Evolutionary conservation across 306 rosid species (phyloP).

Genomic region (Ochetophila trinervis): DNA sequence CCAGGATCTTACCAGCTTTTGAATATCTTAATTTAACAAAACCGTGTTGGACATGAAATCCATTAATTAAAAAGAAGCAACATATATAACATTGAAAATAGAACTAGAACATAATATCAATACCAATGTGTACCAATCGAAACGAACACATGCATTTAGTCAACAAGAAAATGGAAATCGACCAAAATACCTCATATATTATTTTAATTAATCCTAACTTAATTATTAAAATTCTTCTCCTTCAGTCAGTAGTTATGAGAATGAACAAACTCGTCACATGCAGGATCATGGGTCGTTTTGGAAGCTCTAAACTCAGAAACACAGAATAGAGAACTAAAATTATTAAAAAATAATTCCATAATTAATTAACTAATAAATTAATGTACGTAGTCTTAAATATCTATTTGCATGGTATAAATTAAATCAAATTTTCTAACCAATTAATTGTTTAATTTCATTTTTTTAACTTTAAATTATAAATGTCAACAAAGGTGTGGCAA

Average conservation of each 20-base stretch:
- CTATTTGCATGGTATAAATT: not conserved
- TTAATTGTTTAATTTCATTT: not conserved
- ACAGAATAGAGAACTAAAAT: slow-evolving; percentile 16
- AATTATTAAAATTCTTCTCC: slow-evolving; percentile 13
- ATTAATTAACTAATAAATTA: not conserved
- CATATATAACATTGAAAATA: not conserved
- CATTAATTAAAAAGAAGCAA: too few species aligned
- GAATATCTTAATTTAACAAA: slow-evolving; percentile 38
- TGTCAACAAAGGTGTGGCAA: slow-evolving; percentile 12
- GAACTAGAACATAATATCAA: not conserved
- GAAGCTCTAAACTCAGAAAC: slow-evolving; percentile 16
- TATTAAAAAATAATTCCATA: slow-evolving; percentile 1
- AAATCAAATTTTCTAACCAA: not conserved
- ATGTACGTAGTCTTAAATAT: not conserved
- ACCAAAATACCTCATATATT: slow-evolving; percentile 56
- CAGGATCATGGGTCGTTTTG: slow-evolving; percentile 31
- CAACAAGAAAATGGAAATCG: slow-evolving; percentile 51
- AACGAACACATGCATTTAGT: slow-evolving; percentile 46
- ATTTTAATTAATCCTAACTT: slow-evolving; percentile 31
- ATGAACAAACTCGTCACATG: slow-evolving; percentile 42
- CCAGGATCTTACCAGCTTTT: slow-evolving; percentile 37
- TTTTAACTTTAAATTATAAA: not conserved
- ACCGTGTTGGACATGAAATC: slow-evolving; percentile 15
- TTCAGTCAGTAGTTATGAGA: slow-evolving; percentile 11
- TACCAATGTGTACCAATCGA: not conserved